Evolutionary conservation across 2,329 filamentous ascomycete species (phyloP).

Genomic region (Cladophialophora immunda): DNA sequence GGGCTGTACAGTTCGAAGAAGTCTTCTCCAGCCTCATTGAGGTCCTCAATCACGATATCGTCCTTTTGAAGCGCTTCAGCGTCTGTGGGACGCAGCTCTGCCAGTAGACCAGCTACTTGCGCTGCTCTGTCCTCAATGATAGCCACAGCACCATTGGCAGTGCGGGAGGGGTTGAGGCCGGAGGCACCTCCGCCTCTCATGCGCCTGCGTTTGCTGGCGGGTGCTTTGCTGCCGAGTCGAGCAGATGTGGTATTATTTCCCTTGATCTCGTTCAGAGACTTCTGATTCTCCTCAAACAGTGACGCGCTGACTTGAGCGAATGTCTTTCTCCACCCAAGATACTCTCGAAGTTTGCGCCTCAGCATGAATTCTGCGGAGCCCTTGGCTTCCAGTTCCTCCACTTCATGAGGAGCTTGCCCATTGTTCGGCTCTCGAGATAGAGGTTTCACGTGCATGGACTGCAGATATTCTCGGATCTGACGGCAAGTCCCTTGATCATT

Average conservation of each 20-base stretch:
- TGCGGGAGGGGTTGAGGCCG: conserved; percentile 65
- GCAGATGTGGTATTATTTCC: conserved; percentile 60
- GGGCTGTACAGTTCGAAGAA: conserved; percentile 92
- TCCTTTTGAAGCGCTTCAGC: conserved; percentile 78
- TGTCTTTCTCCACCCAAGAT: conserved; percentile 88
- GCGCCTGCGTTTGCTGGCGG: conserved; percentile 85
- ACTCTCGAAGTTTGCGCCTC: conserved; percentile 83
- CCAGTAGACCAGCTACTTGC: conserved; percentile 83
- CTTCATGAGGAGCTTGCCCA: conserved; percentile 46
- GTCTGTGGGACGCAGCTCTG: conserved; percentile 82
- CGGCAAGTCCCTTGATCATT: conserved; percentile 84
- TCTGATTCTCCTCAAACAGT: conserved; percentile 82
- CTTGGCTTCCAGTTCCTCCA: conserved; percentile 63
- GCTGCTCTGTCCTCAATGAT: conserved; percentile 83
- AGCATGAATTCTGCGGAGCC: conserved; percentile 88
- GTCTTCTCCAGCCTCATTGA: conserved; percentile 78
- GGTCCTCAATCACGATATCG: conserved; percentile 77
- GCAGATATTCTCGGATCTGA: conserved; percentile 88
- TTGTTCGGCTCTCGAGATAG: conserved; percentile 49
- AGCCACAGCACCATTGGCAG: conserved; percentile 66
- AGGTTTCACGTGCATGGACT: conserved; percentile 82
- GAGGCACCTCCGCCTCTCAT: conserved; percentile 78
- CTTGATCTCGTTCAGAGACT: conserved; percentile 72
- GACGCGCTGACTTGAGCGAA: conserved; percentile 83
- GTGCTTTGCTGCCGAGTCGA: conserved; percentile 61